Conservation (phyloP, 2,329 filamentous ascomycete genomes). For the Cyphellophora europaea region DNA sequence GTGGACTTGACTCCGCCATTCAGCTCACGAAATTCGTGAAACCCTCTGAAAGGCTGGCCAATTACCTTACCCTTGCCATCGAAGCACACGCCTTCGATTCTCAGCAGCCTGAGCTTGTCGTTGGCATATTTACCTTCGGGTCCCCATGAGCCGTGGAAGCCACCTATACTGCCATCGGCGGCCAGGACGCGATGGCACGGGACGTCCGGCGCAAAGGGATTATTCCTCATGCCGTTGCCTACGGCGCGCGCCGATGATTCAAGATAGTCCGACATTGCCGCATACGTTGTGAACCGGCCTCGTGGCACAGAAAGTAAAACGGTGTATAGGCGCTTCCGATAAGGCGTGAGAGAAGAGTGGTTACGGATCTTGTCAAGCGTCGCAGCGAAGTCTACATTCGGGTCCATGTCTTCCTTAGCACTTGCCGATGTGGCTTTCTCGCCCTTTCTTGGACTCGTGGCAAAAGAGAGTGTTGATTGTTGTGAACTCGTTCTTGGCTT, state of each 20-base stretch:
- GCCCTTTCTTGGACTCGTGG: neutral
- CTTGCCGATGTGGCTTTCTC: neutral
- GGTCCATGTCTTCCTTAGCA: neutral
- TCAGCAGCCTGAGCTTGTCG: constrained; percentile 32
- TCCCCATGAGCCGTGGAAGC: constrained; percentile 42
- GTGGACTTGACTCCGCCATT: constrained; percentile 1
- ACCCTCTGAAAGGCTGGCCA: constrained; percentile 21
- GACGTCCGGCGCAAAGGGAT: constrained; percentile 73
- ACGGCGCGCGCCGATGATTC: constrained; percentile 65
- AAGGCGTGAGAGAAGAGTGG: constrained; percentile 39
- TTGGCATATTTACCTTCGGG: constrained; percentile 33
- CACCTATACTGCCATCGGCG: constrained; percentile 51
- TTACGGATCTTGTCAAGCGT: constrained; percentile 31
- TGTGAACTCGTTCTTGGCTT: too few species aligned
- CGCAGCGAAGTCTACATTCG: constrained; percentile 3
- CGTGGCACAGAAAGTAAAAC: constrained; percentile 67
- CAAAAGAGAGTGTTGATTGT: neutral
- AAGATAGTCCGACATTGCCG: constrained; percentile 57
- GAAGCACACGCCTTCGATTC: constrained; percentile 35
- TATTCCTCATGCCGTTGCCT: constrained; percentile 64
- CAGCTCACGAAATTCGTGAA: constrained; percentile 8
- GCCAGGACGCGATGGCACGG: constrained; percentile 77
- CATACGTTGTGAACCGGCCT: constrained; percentile 71
- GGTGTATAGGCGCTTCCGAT: constrained; percentile 51
- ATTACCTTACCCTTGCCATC: constrained; percentile 33